These are phyloP conservation scores for Cordyceps pruinosa DNA, from an alignment of 2,329 filamentous ascomycete species.

Conservation along the genomic window DNA sequence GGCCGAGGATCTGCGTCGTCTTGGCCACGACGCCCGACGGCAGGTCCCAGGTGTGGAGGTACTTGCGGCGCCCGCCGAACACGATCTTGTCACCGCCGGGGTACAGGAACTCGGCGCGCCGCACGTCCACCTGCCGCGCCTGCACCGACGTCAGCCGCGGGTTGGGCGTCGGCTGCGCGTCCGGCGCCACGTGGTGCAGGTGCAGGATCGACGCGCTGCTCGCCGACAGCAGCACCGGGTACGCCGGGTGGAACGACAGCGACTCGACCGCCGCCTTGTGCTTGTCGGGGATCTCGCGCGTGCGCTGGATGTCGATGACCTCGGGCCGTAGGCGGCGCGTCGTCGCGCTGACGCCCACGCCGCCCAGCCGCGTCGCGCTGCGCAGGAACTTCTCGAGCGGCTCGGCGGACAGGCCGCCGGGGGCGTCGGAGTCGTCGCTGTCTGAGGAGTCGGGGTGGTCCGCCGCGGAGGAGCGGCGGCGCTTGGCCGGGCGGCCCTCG, in stretches of 20 bases:
- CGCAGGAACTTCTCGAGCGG: constrained; percentile 77
- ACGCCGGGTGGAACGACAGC: constrained; percentile 81
- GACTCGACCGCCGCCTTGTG: constrained; percentile 76
- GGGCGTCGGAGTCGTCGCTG: constrained; percentile 46
- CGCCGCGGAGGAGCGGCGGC: constrained; percentile 43
- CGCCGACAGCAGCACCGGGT: constrained; percentile 83
- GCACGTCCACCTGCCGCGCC: constrained; percentile 74
- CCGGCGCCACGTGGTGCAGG: constrained; percentile 80
- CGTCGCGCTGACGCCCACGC: constrained; percentile 46
- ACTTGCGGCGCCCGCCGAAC: constrained; percentile 78
- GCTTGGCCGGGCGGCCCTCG: constrained; percentile 43
- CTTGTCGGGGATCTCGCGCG: constrained; percentile 73
- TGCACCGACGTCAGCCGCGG: constrained; percentile 87
- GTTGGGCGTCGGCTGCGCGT: constrained; percentile 69
- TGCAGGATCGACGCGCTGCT: constrained; percentile 79
- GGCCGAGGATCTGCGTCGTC: constrained; percentile 66
- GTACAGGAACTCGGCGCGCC: constrained; percentile 72
- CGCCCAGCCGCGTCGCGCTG: constrained; percentile 61
- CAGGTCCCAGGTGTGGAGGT: constrained; percentile 93
- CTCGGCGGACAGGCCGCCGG: constrained; percentile 57
- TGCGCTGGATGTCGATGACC: constrained; percentile 81
- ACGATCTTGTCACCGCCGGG: constrained; percentile 72
- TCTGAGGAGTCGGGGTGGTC: constrained; percentile 28
- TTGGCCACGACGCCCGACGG: constrained; percentile 76
- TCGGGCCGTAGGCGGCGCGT: constrained; percentile 71